A percentile compares a stretch with the other conserved stretches of the same genome.
These are phyloP conservation scores for Flaveria sonorensis DNA, from an alignment of 129 eudicot genomes.

Conservation along the genomic window DNA sequence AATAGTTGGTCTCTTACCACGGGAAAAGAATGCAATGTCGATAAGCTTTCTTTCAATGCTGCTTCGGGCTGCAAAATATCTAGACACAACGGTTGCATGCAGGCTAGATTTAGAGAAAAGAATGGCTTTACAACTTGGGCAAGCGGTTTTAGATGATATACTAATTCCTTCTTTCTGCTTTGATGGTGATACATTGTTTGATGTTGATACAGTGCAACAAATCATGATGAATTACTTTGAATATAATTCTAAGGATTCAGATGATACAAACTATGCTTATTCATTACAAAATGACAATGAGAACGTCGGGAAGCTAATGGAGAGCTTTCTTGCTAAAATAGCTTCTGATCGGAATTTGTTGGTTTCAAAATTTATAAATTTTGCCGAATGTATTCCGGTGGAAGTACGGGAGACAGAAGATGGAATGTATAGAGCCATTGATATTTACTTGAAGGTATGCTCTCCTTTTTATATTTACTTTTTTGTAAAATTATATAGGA, in stretches of 20 bases:
- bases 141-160: constrained; percentile 84
- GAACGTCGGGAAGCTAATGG: constrained; percentile 82
- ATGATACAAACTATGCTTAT: constrained; percentile 27
- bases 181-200: constrained; percentile 77
- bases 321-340: constrained; percentile 80
- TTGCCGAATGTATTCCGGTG: constrained; percentile 73
- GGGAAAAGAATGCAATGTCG: constrained; percentile 76
- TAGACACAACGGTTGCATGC: constrained; percentile 83
- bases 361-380: constrained; percentile 56
- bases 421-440: constrained; percentile 93
- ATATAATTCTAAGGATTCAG: constrained; percentile 31
- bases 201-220: constrained; percentile 81
- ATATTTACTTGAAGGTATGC: constrained; percentile 82
- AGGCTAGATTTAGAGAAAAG: constrained; percentile 87
- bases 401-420: constrained; percentile 74
- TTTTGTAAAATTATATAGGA: no score
- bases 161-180: constrained; percentile 76
- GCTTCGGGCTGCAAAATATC: constrained; percentile 72
- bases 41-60: constrained; percentile 93
- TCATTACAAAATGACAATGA: constrained; percentile 53
- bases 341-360: constrained; percentile 76
- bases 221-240: constrained; percentile 64
- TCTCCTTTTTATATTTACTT: constrained; percentile 7
- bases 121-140: constrained; percentile 70
- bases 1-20: constrained; percentile 84